Base-by-base conservation (phyloP, 148 eudicot species). In the Rheum nobile region DNA sequence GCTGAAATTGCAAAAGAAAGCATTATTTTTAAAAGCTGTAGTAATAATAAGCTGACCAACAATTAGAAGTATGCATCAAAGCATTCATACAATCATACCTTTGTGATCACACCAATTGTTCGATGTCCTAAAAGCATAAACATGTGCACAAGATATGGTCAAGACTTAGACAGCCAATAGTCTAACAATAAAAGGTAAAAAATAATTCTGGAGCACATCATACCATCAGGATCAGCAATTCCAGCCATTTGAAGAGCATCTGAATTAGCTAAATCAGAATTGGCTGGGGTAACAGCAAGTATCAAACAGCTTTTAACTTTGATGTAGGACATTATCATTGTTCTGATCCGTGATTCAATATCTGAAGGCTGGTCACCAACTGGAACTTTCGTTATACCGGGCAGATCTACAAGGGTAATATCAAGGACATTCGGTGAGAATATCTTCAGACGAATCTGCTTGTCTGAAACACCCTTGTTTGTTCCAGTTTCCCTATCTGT, bases 361-460 rank as follows among this genome's bases (percentile, higher is more conserved):
- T 91, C 93, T 75, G 88, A 79, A 61, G 96, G 96, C 78, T 91
- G 96, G 79, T 91, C 96, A 73, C 96, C 96, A 47, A 88, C 91
- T 71, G 93, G 96, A 72, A 91, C 93, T 77, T 87, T 88, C 2
- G 96, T 90, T 75, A 90, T 74, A 17, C 96, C 96, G 11, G 96
- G 91, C 61, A 90, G 82, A 82, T 90, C 92, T 61, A 90, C 92
- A 14, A 90, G 81, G 44, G 96, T 88, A 13, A 90, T 85, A 72
- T 90, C 87, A 67, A 90, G 89, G 75, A 88, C 96, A 84, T 88
- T 90, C 1, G 89, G 91, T 17, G 92, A 90, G 71, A 81, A 84
- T 69, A 88, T 90, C 84, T 91, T 88, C 28, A 88, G 70, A 17
- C 96, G 85, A 31, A 91, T 91, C 71, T 84, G 88, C 82, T 85